phyloP scores from a whole-genome alignment of 768 basidiomycete genomes.

The Mrakia blollopis region DNA sequence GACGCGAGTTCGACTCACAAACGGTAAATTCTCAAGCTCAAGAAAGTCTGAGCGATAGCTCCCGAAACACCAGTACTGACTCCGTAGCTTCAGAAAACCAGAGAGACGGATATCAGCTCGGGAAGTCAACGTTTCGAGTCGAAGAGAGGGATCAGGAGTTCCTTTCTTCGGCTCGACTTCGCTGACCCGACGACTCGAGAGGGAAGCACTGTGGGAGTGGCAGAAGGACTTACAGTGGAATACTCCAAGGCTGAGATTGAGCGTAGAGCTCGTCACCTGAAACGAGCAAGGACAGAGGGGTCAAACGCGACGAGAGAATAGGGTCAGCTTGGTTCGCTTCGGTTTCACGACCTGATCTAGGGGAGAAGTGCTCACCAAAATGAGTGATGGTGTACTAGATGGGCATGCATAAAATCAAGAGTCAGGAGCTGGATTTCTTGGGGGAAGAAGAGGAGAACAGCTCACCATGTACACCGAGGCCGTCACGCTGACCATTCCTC shows the following conservation, averaged over 20 bases:
- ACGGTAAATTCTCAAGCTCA: background rate
- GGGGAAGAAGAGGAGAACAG: background rate
- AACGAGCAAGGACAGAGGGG: background rate
- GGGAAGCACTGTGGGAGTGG: no score
- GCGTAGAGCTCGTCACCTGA: background rate
- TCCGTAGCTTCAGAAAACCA: background rate
- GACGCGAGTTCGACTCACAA: background rate
- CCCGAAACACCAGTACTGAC: background rate
- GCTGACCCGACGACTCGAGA: no score
- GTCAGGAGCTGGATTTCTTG: no score
- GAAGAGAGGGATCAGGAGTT: background rate
- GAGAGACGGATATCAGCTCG: background rate
- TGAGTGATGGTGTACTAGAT: no score
- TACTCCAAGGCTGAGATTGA: background rate
- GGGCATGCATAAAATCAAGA: no score
- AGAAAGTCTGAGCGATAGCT: constrained; percentile 10
- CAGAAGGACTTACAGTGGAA: background rate
- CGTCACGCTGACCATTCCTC: background rate
- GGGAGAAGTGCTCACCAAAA: no score
- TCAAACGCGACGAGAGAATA: background rate
- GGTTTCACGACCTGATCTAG: background rate
- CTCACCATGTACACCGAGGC: background rate
- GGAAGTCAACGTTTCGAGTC: background rate
- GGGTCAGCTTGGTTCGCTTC: background rate
- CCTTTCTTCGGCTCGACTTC: background rate